Percentiles rank a stretch among this genome's conserved stretches.
phyloP scores from a whole-genome alignment of 495 filamentous ascomycete genomes.

The Oidiodendron maius region DNA sequence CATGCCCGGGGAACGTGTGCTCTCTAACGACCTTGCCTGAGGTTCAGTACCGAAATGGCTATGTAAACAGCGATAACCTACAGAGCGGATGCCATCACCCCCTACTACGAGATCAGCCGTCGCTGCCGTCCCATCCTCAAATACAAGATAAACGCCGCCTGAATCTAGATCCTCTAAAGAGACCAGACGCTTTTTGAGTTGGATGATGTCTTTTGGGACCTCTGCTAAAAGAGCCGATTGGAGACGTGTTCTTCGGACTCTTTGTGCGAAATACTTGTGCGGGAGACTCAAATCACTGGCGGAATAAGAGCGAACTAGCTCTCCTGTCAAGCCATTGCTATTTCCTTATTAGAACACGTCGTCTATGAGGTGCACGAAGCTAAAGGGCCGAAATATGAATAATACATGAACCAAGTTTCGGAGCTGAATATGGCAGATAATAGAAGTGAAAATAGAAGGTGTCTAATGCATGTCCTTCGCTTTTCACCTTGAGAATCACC shows the following conservation, averaged over 20 bases:
- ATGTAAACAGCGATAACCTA: slow-evolving; percentile 21
- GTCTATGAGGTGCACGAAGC: neutral
- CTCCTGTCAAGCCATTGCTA: slow-evolving; percentile 29
- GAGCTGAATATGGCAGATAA: no score
- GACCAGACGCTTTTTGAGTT: slow-evolving; percentile 33
- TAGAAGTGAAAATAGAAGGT: no score
- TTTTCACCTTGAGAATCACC: no score
- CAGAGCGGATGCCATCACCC: slow-evolving; percentile 47
- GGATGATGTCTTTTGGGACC: slow-evolving; percentile 31
- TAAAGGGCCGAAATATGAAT: no score
- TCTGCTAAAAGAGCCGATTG: slow-evolving; percentile 33
- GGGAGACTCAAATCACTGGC: neutral
- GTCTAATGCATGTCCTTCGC: no score
- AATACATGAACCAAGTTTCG: no score
- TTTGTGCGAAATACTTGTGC: slow-evolving; percentile 18
- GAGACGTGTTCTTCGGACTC: slow-evolving; percentile 34
- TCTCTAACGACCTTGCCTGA: slow-evolving; percentile 21
- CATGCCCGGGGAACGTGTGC: slow-evolving; percentile 28
- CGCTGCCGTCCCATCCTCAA: slow-evolving; percentile 31
- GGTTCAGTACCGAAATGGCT: slow-evolving; percentile 3
- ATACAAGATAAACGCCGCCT: slow-evolving; percentile 27
- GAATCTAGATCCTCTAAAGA: slow-evolving; percentile 23
- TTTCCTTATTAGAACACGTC: neutral
- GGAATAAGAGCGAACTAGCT: neutral
- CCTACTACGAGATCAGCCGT: slow-evolving; percentile 44